Percentiles rank a stretch among this genome's conserved stretches.
Evolutionary conservation across 192 early-diverging fungal species (phyloP).

Genomic region (Umbelopsis ramanniana): DNA sequence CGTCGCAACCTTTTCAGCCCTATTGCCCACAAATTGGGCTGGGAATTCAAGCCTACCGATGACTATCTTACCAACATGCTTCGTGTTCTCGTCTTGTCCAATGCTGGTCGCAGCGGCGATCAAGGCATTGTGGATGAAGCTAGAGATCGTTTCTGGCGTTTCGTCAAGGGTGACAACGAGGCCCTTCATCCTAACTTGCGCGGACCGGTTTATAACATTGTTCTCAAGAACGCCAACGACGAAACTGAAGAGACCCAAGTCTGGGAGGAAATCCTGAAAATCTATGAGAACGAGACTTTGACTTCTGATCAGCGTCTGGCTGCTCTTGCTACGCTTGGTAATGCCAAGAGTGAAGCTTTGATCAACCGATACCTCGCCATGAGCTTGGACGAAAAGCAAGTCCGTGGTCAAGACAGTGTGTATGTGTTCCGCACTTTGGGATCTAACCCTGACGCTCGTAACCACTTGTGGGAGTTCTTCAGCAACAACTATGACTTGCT

Average conservation of each 20-base stretch:
- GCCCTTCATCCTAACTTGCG: conserved; percentile 79
- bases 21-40: conserved; percentile 76
- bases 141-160: conserved; percentile 67
- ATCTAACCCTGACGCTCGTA: conserved; percentile 56
- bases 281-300: conserved; percentile 61
- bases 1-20: conserved; percentile 74
- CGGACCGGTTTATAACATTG: conserved; percentile 72
- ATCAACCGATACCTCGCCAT: conserved; percentile 65
- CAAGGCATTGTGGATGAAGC: conserved; percentile 65
- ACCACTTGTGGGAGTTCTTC: conserved; percentile 71
- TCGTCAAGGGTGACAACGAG: conserved; percentile 67
- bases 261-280: conserved; percentile 64
- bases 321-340: conserved; percentile 67
- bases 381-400: conserved; percentile 62
- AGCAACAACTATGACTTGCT: conserved; percentile 63
- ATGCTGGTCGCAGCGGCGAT: conserved; percentile 75
- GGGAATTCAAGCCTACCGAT: conserved; percentile 72
- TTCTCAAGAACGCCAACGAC: conserved; percentile 63
- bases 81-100: conserved; percentile 75
- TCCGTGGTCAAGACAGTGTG: conserved; percentile 75
- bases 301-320: conserved; percentile 71
- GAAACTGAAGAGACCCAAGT: conserved; percentile 48
- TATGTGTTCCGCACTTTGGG: conserved; percentile 58
- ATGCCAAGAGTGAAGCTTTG: conserved; percentile 56
- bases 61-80: conserved; percentile 76